Evolutionary conservation across 768 basidiomycete genomes (phyloP), one percentile per base, ranked within the genome.

Genomic region (Galerina marginata): DNA sequence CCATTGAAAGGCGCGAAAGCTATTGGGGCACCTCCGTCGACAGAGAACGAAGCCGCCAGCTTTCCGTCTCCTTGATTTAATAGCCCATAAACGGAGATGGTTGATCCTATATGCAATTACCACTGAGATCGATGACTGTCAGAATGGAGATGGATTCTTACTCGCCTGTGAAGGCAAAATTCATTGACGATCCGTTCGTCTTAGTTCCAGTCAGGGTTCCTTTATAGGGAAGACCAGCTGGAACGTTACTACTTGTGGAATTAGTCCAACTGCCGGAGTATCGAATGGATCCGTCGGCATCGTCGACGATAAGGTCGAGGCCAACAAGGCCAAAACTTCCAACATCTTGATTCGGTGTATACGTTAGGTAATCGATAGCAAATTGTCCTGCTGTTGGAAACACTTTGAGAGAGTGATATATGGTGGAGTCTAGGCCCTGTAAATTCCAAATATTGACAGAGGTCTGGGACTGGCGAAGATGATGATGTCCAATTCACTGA

Each of bases 131-230:
- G 25, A 9, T 23, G 3, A 12, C 2, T 15, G 20, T 14, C 20
- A 25, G 47, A 14, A 4, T 45, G 10, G 2, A 36, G 40, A 37
- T 2, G 5, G 26, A 10, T 10, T 33, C 7, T 38, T 14, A 52
- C 58, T 26, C 14, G 43, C 60, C 60, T 3, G 36, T 20, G 42
- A 61, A 61, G 7, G 37, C 45, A 20, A 61, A 51, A 6, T 40
- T 49, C 60, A 51, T 51, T 20, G 38, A 51, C 7, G 60, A 39
- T 5, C 60, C 60, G 5, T 40, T 25, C 7, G 48, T 50, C 12
- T 43, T 46, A 3, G 54, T 50, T 6, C 60, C 54, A 15, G 54
- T 38, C 45, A 61, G 50, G 2, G 60, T 61, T 12, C 60, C 60
- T 9, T 56, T 44, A 37, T 56, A 61, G 0, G 60, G 54, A 20